phyloP scores from a whole-genome alignment of 1,139 yeast species.

The Protomyces pachydermus region DNA sequence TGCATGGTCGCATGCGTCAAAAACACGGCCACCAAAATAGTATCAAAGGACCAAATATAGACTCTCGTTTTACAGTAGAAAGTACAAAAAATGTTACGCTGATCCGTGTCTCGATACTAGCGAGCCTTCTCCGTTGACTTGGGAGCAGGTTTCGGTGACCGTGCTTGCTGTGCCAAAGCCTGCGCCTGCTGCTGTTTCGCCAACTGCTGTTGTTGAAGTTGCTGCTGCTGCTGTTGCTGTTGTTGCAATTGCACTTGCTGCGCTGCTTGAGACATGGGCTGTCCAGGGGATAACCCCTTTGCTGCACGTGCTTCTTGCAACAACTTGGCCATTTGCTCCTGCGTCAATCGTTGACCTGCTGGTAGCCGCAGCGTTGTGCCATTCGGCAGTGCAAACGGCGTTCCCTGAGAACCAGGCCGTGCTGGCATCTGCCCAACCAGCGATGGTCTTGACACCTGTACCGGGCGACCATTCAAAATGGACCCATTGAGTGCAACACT shows the following conservation, averaged over 20 bases:
- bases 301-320: slow-evolving; percentile 31
- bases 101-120: not conserved
- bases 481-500: not conserved
- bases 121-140: not conserved
- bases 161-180: not conserved
- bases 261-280: not conserved
- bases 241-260: not conserved
- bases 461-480: not conserved
- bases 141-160: not conserved
- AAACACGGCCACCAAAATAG: too few relatives aligned
- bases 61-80: not conserved
- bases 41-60: too few relatives aligned
- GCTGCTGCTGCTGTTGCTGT: not conserved
- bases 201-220: not conserved
- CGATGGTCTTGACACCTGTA: slow-evolving; percentile 8
- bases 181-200: not conserved
- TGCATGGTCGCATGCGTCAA: too few relatives aligned
- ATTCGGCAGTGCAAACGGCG: slow-evolving; percentile 17
- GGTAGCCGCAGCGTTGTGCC: slow-evolving; percentile 35
- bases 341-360: slow-evolving; percentile 34
- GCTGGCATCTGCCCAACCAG: slow-evolving; percentile 27
- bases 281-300: slow-evolving; percentile 9
- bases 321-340: slow-evolving; percentile 35
- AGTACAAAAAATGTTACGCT: not conserved
- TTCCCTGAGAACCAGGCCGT: slow-evolving; percentile 3